Base-by-base conservation (phyloP, 768 basidiomycete species). In the Boletus tomentosulus region DNA sequence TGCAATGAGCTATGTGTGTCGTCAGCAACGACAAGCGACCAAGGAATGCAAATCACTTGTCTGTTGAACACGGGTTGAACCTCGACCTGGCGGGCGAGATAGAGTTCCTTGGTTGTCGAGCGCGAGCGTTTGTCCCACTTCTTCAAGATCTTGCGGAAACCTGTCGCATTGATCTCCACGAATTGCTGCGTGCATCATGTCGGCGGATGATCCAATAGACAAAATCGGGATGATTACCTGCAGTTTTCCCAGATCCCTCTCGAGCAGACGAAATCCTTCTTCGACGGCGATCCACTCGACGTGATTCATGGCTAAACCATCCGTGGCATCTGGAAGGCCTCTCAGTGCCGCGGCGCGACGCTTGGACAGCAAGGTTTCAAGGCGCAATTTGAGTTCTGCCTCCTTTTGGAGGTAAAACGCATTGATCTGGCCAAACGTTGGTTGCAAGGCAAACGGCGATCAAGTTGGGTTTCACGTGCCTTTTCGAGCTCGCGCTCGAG, bases 51-150 rank as follows among this genome's bases (percentile, higher is more conserved):
- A 66, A 80, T 50, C 52, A 89, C 91, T 76, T 95, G 92, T 72
- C 95, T 78, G 66, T 98, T 95, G 73, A 98, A 98, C 41, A 95
- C 93, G 1, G 95, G 97, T 63, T 98, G 97, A n/a, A 98, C 90
- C 60, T 99, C 97, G 2, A 99, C 95, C 68, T 98, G 97, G 30
- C 97, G 84, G 44, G 91, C 83, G 19, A 99, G 83, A 71, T 98
- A 98, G 5, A 98, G 79, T 65, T 99, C 97, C 66, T 94, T 98
- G n/a, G 91, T 98, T 22, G 87, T 85, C 2, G 91, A 93, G 41
- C 86, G 97, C 35, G 93, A 93, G 45, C 92, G 83, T 72, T 98
- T 99, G 73, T 98, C 97, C 80, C 92, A 99, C 69, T 99, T 99
- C 67, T 99, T 98, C 57, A 98, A 72, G 46, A 98, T 98, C 70